Conservation (phyloP, 2,329 filamentous ascomycete species). For the Penicillium brevicompactum region DNA sequence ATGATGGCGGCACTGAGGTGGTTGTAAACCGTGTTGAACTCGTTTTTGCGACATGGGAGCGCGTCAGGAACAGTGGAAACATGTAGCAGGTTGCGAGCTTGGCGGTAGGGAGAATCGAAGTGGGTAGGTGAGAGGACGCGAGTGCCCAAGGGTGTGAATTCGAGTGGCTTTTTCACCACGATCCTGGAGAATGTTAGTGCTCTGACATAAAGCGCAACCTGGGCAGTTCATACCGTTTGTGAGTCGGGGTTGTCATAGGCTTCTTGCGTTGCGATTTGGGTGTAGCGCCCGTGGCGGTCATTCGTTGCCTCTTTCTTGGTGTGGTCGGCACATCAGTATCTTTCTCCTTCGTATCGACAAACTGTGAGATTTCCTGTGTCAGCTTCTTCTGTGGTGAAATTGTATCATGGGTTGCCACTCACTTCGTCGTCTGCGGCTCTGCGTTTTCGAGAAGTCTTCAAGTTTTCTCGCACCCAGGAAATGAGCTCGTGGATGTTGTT, state of each 20-base stretch:
- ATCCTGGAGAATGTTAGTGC: conserved; percentile 48
- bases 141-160: conserved; percentile 94
- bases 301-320: conserved; percentile 60
- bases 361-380: conserved; percentile 26
- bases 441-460: conserved; percentile 68
- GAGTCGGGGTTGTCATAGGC: conserved; percentile 61
- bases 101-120: conserved; percentile 81
- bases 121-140: conserved; percentile 76
- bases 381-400: background rate
- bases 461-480: conserved; percentile 62
- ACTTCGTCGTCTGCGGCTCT: conserved; percentile 44
- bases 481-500: conserved; percentile 66
- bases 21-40: conserved; percentile 89
- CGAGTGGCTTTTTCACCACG: conserved; percentile 80
- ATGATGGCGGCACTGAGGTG: conserved; percentile 93
- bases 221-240: conserved; percentile 56
- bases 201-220: conserved; percentile 14
- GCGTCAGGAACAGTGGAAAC: conserved; percentile 90
- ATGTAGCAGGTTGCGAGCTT: conserved; percentile 84
- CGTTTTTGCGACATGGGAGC: conserved; percentile 86
- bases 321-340: conserved; percentile 47
- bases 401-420: conserved; percentile 15
- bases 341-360: conserved; percentile 40
- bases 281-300: conserved; percentile 46
- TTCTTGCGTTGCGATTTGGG: conserved; percentile 46